These are phyloP conservation scores for Linum tenue DNA, from an alignment of 345 rosid genomes.

Conservation along the genomic window DNA sequence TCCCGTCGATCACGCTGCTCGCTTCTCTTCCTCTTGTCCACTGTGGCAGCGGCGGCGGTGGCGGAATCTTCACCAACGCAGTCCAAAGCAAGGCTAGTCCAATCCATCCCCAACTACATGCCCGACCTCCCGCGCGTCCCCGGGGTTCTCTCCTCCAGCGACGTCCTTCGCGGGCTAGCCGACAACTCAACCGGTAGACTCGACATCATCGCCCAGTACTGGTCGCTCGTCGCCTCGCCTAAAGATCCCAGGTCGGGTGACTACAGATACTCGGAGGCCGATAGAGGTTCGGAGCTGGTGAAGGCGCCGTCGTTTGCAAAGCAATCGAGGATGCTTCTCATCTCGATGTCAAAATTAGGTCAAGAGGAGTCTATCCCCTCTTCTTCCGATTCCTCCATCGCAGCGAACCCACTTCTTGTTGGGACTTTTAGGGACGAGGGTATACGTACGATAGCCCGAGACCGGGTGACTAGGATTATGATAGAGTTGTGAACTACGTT, in stretches of 20 bases:
- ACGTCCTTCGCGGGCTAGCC: slow-evolving; percentile 75
- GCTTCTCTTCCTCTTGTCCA: slow-evolving; percentile 16
- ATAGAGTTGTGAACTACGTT: no score
- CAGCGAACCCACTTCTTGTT: no score
- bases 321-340: slow-evolving; percentile 55
- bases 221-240: slow-evolving; percentile 62
- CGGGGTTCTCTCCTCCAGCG: slow-evolving; percentile 79
- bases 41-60: slow-evolving; percentile 9
- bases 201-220: slow-evolving; percentile 78
- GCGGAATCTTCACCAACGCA: slow-evolving; percentile 18
- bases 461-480: no score
- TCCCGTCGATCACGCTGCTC: not conserved
- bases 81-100: slow-evolving; percentile 92
- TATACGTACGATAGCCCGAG: no score
- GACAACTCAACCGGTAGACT: slow-evolving; percentile 51
- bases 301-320: slow-evolving; percentile 50
- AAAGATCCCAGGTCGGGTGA: slow-evolving; percentile 67
- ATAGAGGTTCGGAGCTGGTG: slow-evolving; percentile 42
- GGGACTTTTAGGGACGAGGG: no score
- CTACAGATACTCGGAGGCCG: slow-evolving; percentile 53
- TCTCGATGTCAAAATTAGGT: slow-evolving; percentile 66
- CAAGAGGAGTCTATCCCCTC: no score
- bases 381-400: no score
- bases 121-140: slow-evolving; percentile 56
- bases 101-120: slow-evolving; percentile 88